Conservation (phyloP, 2,329 filamentous ascomycete genomes). For the Cercospora zeae-maydis region DNA sequence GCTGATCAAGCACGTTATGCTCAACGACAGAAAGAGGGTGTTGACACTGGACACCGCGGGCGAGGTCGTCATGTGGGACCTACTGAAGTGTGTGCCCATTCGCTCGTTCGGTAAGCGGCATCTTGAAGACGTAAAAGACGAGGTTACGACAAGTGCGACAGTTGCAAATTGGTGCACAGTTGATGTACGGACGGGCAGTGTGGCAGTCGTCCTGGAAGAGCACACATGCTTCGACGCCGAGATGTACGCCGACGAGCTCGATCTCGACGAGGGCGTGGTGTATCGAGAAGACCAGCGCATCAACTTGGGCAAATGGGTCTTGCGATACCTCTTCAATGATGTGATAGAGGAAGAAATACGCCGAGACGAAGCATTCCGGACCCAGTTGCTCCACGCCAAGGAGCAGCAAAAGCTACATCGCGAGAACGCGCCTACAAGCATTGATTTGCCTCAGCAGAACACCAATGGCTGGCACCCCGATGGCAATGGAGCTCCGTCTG, state of each 20-base stretch:
- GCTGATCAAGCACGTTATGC: slow-evolving; percentile 83
- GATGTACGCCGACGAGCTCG: slow-evolving; percentile 88
- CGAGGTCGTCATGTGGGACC: slow-evolving; percentile 91
- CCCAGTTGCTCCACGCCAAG: slow-evolving; percentile 60
- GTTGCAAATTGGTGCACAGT: slow-evolving; percentile 96
- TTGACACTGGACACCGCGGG: slow-evolving; percentile 92
- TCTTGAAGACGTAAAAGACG: slow-evolving; percentile 82
- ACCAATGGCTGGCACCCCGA: slow-evolving; percentile 44
- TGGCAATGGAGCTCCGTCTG: slow-evolving; percentile 44
- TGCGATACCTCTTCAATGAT: slow-evolving; percentile 85
- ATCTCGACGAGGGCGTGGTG: slow-evolving; percentile 67
- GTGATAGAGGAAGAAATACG: slow-evolving; percentile 87
- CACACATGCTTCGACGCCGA: slow-evolving; percentile 98
- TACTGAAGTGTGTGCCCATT: slow-evolving; percentile 81
- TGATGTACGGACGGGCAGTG: slow-evolving; percentile 84
- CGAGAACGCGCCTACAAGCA: slow-evolving; percentile 59
- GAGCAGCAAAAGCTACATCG: slow-evolving; percentile 56
- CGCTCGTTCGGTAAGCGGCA: slow-evolving; percentile 92
- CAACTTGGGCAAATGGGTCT: slow-evolving; percentile 93
- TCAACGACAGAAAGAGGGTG: slow-evolving; percentile 86
- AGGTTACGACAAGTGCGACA: slow-evolving; percentile 82
- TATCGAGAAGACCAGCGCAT: slow-evolving; percentile 94
- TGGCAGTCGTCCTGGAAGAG: slow-evolving; percentile 87
- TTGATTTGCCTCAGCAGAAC: slow-evolving; percentile 49
- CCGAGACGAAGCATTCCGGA: slow-evolving; percentile 71